Conservation (phyloP, 2,329 filamentous ascomycete genomes). For the Aureobasidium pullulans region DNA sequence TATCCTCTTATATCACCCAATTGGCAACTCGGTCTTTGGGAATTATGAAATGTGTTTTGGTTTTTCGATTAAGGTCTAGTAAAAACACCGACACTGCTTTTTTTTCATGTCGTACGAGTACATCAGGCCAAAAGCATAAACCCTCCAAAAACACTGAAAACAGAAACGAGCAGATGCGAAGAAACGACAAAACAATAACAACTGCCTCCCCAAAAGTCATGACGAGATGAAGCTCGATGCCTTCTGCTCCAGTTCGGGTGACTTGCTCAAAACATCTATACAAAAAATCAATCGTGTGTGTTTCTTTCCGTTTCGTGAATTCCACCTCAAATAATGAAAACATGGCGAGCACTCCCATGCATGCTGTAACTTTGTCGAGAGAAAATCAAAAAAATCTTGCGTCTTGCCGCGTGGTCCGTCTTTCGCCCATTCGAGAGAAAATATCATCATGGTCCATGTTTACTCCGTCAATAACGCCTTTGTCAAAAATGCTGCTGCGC, state of each 20-base stretch:
- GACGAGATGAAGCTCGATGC: background rate
- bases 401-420: too few relatives aligned
- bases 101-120: conserved; percentile 1
- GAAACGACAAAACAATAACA: background rate
- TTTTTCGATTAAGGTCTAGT: background rate
- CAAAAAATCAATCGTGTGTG: conserved; percentile 6
- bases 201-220: background rate
- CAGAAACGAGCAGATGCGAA: background rate
- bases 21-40: too few relatives aligned
- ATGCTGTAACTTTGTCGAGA: background rate
- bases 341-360: background rate
- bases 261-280: background rate
- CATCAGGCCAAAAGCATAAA: conserved; percentile 10
- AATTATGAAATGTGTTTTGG: background rate
- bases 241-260: background rate
- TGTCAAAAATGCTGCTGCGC: background rate
- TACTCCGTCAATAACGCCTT: conserved; percentile 4
- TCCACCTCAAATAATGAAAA: background rate
- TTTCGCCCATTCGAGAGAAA: background rate
- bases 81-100: background rate
- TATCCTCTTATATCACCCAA: too few relatives aligned
- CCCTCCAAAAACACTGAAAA: background rate
- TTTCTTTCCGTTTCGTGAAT: background rate
- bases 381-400: background rate
- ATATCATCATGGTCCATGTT: background rate